Base-by-base conservation (phyloP, 2,329 filamentous ascomycete species). In the Helicocarpus griseus region DNA sequence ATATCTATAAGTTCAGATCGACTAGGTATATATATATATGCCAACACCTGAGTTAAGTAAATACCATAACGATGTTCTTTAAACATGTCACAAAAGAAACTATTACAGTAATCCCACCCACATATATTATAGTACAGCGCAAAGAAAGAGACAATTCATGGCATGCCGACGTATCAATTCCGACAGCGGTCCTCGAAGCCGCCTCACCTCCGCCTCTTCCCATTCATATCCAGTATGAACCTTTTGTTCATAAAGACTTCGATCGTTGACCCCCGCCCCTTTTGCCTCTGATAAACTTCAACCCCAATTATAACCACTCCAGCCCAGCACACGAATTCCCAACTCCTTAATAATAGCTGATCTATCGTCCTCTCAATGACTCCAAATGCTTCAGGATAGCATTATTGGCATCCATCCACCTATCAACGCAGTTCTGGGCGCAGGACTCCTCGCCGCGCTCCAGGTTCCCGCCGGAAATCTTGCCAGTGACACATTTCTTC, bases 351-450 rank as follows among this genome's bases (percentile, higher is more conserved):
- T 11, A 40, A 9, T 22, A 24, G 8, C 19, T 39, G 17, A 7
- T 26, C n/a, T 46, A 46, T 9, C 35, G 28, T 33, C 67, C 66
- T 55, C 78, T 71, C 70, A 87, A 71, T 55, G 69, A 79, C 67
- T 93, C 83, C 63, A 97, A 73, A 67, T 96, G 86, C 76, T 83
- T 85, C 69, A 96, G 75, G n/a, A 95, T 86, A 49, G 88, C 75
- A 58, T 87, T 72, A 72, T 91, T 93, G 56, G 89, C 80, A 70
- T 98, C 93, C 73, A 97, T 78, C 72, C 94, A 97, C 52, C 93
- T 79, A 63, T 95, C 87, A 52, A 97, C 89, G 65, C 93, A 98
- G 75, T 95, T 96, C 68, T 83, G 77, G 67, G 95, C 79, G 69
- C 93, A 98, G 7, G 76, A 73, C 73, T 93, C 85, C 74, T 98